A percentile compares a stretch with the other conserved stretches of the same genome.
phyloP scores from a whole-genome alignment of 371 early-diverging fungal genomes.

The Capniomyces stellatus region DNA sequence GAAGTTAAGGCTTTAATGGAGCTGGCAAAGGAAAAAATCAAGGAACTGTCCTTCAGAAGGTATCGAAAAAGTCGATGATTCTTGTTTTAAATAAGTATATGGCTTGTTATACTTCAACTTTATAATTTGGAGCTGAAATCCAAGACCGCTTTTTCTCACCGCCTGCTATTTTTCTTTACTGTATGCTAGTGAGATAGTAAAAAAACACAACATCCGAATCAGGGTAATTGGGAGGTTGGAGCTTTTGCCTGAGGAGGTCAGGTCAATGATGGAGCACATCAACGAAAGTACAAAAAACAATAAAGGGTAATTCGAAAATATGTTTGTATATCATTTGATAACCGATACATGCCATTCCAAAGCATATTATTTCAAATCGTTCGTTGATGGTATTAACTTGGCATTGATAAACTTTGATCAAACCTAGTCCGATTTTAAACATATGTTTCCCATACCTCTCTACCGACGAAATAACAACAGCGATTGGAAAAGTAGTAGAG shows the following conservation, averaged over 20 bases:
- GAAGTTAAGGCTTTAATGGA: conserved; percentile 87
- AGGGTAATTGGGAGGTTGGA: conserved; percentile 66
- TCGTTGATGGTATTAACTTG: neutral
- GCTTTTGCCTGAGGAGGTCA: conserved; percentile 48
- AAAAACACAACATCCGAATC: conserved; percentile 52
- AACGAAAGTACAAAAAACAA: conserved; percentile 51
- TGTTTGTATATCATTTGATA: neutral
- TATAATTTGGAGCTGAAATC: neutral
- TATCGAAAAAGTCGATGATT: too few species aligned
- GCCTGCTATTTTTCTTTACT: neutral
- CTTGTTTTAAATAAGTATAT: too few species aligned
- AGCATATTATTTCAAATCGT: neutral
- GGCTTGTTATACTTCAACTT: neutral
- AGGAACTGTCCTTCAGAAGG: conserved; percentile 34
- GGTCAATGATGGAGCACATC: conserved; percentile 34
- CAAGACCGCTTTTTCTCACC: neutral
- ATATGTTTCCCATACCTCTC: conserved; percentile 94
- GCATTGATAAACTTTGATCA: conserved; percentile 1
- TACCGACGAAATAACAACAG: conserved; percentile 72
- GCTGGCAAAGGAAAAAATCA: conserved; percentile 57
- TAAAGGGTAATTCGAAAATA: conserved; percentile 26
- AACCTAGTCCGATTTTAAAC: conserved; percentile 62
- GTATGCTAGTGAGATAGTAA: conserved; percentile 42
- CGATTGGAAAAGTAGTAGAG: conserved; percentile 31
- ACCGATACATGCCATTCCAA: neutral